Evolutionary conservation across 2,329 filamentous ascomycete genomes (phyloP).

Genomic region (Fusarium marasasianum): DNA sequence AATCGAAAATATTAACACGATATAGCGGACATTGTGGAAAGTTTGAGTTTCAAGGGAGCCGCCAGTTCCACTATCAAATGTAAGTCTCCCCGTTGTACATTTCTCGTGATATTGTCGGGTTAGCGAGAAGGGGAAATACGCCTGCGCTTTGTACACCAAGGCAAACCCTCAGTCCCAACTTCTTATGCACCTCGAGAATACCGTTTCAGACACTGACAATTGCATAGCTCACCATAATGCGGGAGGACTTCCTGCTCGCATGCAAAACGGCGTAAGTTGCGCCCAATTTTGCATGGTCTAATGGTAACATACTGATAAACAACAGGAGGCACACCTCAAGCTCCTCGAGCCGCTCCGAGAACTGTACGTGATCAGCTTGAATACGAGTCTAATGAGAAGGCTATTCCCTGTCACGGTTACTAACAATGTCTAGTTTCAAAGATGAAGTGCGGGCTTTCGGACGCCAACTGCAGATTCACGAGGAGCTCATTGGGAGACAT

Average conservation of each 20-base stretch:
- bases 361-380: conserved; percentile 51
- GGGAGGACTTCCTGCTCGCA: conserved; percentile 31
- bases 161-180: background rate
- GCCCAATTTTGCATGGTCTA: background rate
- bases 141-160: background rate
- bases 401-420: background rate
- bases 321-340: conserved; percentile 40
- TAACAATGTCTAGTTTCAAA: conserved; percentile 66
- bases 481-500: conserved; percentile 57
- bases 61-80: conserved; percentile 5
- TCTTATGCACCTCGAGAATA: background rate
- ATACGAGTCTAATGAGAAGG: background rate
- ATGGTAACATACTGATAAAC: conserved; percentile 13
- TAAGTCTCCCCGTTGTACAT: background rate
- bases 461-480: conserved; percentile 46
- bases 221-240: background rate
- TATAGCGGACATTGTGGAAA: background rate
- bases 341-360: conserved; percentile 50
- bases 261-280: conserved; percentile 23
- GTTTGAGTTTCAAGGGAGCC: conserved; percentile 27
- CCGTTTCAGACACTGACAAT: background rate
- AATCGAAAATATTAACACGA: background rate
- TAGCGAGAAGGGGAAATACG: background rate
- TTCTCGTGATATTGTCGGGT: background rate
- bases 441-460: conserved; percentile 68